Evolutionary conservation across 805 yeast genomes (phyloP), one percentile per base, ranked within the genome.

Genomic region (Lipomyces sp.): DNA sequence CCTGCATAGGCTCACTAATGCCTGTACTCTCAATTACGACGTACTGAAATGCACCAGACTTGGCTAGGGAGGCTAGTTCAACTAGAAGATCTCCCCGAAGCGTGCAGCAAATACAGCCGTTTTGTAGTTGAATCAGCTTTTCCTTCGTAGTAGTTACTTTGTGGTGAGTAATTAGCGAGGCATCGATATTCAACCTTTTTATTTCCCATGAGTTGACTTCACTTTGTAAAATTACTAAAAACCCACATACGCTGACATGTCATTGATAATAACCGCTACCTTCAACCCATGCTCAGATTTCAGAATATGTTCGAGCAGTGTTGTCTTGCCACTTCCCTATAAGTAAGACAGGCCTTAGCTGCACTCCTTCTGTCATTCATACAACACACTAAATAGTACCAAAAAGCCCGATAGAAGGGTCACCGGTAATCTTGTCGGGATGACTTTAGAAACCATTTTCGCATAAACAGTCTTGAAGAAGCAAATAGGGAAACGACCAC

Each of bases 61-160:
- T 74, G 18, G 81, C 81, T 18, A 82, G 71, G 2, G 71, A 59
- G 3, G 80, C 78, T 64, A 82, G 73, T 66, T 82, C 84, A 59
- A 81, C 84, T 18, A 82, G 72, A 60, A 82, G 72, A 69, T 82
- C 84, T 6, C 83, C 84, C 60, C 85, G 75, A 54, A 82, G 75
- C 0, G 84, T 82, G 67, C 85, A 82, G 64, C 85, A 82, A 37
- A 82, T 82, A 66, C 85, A 82, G 4, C 85, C 85, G 65, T 82
- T 82, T 67, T 82, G 84, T 30, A 82, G 71, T 65, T 82, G 83
- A 45, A 82, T 78, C 56, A 82, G 69, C 64, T 81, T 81, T 66
- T 82, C 84, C 64, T 82, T 78, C 60, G 76, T 80, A 61, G 24
- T 79, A 30, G 79, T 77, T 32, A 81, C 80, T 53, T 76, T 79